Evolutionary conservation across 73 alveolate genomes (phyloP).

Genomic region (Paramecium sexaurelia): DNA sequence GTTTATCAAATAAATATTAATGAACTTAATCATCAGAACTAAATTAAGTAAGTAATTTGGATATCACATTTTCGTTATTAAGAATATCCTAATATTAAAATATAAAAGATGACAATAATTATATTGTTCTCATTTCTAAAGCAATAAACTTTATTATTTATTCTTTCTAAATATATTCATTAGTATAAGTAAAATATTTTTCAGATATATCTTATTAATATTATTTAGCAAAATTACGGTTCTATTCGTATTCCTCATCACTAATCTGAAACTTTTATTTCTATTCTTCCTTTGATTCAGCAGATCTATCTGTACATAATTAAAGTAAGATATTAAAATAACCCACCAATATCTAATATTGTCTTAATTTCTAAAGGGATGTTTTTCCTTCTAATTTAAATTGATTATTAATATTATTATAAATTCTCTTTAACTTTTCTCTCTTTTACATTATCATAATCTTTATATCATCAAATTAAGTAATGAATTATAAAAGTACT

Average conservation of each 20-base stretch:
- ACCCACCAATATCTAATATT: background rate
- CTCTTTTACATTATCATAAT: background rate
- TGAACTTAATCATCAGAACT: background rate
- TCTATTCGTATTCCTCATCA: background rate
- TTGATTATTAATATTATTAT: background rate
- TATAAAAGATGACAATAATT: background rate
- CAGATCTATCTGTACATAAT: background rate
- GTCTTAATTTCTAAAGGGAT: background rate
- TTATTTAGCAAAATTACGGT: background rate
- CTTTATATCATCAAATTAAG: background rate
- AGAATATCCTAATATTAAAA: background rate
- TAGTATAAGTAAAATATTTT: background rate
- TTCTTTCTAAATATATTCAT: background rate
- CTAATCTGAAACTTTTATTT: background rate
- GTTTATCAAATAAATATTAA: background rate
- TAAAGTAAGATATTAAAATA: background rate
- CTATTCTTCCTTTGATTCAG: background rate
- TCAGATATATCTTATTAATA: background rate
- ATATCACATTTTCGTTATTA: background rate
- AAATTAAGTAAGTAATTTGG: background rate
- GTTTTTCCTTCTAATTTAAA: background rate
- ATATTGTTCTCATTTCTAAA: background rate
- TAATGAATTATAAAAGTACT: background rate
- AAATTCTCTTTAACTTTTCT: background rate
- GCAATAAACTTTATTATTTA: background rate